Percentiles rank a stretch among this genome's conserved stretches.
Evolutionary conservation across 495 filamentous ascomycete species (phyloP).

Genomic region (Bacidia gigantensis): DNA sequence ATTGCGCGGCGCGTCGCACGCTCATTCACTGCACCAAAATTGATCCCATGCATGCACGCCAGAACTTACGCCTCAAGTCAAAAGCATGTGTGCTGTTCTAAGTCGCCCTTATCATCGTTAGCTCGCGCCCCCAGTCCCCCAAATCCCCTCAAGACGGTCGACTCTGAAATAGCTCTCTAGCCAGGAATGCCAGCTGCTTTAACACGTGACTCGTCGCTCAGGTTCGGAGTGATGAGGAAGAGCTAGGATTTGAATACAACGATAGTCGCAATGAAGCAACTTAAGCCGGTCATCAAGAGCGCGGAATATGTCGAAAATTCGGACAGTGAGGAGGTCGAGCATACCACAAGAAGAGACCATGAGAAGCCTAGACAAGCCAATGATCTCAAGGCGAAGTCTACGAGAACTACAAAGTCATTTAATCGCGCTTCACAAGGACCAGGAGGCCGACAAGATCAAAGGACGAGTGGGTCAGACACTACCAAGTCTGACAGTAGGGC

Average conservation of each 20-base stretch:
- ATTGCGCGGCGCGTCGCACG: not conserved
- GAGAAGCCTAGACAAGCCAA: not conserved
- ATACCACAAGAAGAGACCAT: not conserved
- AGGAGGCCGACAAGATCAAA: not conserved
- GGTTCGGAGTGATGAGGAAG: not conserved
- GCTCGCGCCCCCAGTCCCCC: no score
- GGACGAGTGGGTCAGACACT: not conserved
- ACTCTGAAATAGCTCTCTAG: no score
- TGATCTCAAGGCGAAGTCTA: not conserved
- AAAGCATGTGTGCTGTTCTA: no score
- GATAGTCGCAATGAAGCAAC: not conserved
- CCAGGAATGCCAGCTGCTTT: no score
- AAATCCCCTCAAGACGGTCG: no score
- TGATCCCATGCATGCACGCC: not conserved
- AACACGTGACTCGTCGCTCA: not conserved
- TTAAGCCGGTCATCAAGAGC: not conserved
- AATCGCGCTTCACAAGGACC: not conserved
- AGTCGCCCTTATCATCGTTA: no score
- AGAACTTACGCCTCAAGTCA: no score
- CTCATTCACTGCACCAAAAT: not conserved
- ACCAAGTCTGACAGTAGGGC: not conserved
- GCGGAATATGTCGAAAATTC: conserved; percentile 1
- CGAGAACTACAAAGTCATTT: not conserved
- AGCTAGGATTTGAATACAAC: no score
- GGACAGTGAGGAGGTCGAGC: not conserved